Evolutionary conservation across 257 asterid species (phyloP).

Genomic region (Avicennia marina): DNA sequence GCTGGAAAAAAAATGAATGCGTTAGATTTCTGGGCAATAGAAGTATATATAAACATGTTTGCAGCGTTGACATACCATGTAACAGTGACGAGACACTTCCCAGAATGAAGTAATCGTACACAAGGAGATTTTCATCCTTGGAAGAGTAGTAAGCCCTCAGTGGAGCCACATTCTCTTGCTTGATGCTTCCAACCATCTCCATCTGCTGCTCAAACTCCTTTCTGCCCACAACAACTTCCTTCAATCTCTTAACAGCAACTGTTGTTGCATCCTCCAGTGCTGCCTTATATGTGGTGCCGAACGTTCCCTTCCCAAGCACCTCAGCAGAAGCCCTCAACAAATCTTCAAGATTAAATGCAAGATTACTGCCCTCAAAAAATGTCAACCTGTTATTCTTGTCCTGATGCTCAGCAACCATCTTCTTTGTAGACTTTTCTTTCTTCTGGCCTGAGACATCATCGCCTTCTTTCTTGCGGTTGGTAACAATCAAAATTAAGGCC

Average conservation of each 20-base stretch:
- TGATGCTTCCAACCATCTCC: slow-evolving; percentile 58
- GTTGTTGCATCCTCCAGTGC: slow-evolving; percentile 61
- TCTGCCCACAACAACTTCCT: slow-evolving; percentile 52
- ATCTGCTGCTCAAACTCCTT: slow-evolving; percentile 77
- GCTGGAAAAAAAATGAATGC: slow-evolving; percentile 30
- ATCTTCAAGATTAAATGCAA: slow-evolving; percentile 70
- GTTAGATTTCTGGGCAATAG: slow-evolving; percentile 4
- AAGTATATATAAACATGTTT: too few relatives aligned
- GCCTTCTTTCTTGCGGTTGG: slow-evolving; percentile 34
- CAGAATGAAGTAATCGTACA: slow-evolving; percentile 52
- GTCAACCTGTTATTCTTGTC: slow-evolving; percentile 37
- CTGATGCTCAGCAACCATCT: slow-evolving; percentile 36
- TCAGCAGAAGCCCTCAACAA: slow-evolving; percentile 82
- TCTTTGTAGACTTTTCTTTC: slow-evolving; percentile 31
- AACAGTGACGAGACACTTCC: slow-evolving; percentile 63
- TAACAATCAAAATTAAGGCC: slow-evolving; percentile 37
- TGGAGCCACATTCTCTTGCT: slow-evolving; percentile 60
- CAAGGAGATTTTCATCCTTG: slow-evolving; percentile 75
- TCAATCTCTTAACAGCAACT: slow-evolving; percentile 73
- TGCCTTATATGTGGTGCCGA: slow-evolving; percentile 69
- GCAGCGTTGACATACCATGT: slow-evolving; percentile 46
- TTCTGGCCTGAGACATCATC: slow-evolving; percentile 20
- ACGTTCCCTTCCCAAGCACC: slow-evolving; percentile 75
- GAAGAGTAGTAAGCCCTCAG: slow-evolving; percentile 69
- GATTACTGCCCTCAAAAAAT: slow-evolving; percentile 62